A percentile compares a stretch with the other conserved stretches of the same genome.
Evolutionary conservation across 129 eudicot species (phyloP).

Genomic region (Calendula officinalis): DNA sequence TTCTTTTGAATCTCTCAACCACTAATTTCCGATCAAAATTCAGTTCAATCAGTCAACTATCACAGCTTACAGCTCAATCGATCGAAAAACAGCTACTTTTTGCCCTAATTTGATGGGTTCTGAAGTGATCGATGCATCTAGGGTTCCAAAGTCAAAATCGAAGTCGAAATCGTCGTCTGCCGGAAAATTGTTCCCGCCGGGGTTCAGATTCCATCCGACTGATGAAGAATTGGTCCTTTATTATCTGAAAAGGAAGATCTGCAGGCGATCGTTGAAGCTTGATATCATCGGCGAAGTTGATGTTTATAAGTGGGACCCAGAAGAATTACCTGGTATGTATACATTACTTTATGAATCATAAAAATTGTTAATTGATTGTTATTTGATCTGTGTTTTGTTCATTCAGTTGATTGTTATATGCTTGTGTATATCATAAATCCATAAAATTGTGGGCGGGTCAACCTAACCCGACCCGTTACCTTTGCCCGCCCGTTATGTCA

Average conservation of each 20-base stretch:
- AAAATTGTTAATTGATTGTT: neutral
- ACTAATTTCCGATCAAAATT: neutral
- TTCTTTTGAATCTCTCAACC: neutral
- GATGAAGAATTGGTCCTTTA: constrained; percentile 56
- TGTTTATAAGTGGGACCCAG: constrained; percentile 75
- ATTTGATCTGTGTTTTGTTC: neutral
- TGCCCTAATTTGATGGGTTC: constrained; percentile 18
- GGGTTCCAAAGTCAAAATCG: constrained; percentile 14
- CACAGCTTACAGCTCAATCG: neutral
- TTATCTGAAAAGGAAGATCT: constrained; percentile 72
- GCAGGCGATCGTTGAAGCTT: constrained; percentile 41
- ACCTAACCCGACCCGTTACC: no score
- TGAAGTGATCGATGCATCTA: neutral
- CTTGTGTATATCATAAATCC: neutral
- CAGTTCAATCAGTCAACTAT: neutral
- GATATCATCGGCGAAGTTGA: constrained; percentile 60
- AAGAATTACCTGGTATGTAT: constrained; percentile 68
- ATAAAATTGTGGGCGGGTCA: no score
- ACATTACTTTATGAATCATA: neutral
- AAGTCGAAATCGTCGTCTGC: neutral
- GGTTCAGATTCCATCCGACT: constrained; percentile 73
- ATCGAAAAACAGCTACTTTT: constrained; percentile 3
- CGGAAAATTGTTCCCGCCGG: constrained; percentile 52
- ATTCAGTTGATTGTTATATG: neutral
- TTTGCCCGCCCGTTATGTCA: neutral